Evolutionary conservation across 2,329 filamentous ascomycete species (phyloP), one percentile per base, ranked within the genome.

Genomic region (Pseudocercospora vitis): DNA sequence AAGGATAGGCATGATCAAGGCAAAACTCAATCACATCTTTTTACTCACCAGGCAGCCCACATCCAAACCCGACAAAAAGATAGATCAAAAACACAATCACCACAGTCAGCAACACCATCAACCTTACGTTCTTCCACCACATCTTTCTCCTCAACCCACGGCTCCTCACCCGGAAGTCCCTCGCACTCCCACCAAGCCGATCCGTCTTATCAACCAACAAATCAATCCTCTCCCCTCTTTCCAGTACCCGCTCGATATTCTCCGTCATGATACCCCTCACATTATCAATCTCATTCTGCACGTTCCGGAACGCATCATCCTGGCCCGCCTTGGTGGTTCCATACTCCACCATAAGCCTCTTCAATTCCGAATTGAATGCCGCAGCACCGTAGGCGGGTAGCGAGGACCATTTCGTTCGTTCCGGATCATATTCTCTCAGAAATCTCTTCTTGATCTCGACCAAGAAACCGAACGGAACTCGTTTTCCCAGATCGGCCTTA

Each of bases 91-190:
- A 88, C 7, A 89, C 71, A 21, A 94, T 73, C 1, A 91, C 89
- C 39, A 96, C 68, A 3, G 73, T 78, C 57, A 91, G 68, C 63
- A 99, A 72, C 5, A 83, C 86, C 91, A 97, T 96, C 63, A 99
- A 75, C 77, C 95, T 95, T 40, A 95, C 82, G 71, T 99, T 97
- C 85, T 97, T 97, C 92, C 92, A 97, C 94, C 94, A 99, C 94
- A 99, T 97, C 73, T 87, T 82, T 68, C 95, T 82, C 76, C 94
- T 88, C 64, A 99, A 73, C 1, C 90, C 91, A 21, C 91, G 79
- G 70, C 88, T 95, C 63, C 92, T 81, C 14, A 97, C 86, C 48
- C 94, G 79, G 70, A 99, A 99, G 70, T 99, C 94, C 64, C 86
- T 80, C 49, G 94, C 91, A 70, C 85, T 94, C 23, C 89, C 89